Evolutionary conservation across 2,329 filamentous ascomycete species (phyloP).

Genomic region (Taxawa tesnikishii): DNA sequence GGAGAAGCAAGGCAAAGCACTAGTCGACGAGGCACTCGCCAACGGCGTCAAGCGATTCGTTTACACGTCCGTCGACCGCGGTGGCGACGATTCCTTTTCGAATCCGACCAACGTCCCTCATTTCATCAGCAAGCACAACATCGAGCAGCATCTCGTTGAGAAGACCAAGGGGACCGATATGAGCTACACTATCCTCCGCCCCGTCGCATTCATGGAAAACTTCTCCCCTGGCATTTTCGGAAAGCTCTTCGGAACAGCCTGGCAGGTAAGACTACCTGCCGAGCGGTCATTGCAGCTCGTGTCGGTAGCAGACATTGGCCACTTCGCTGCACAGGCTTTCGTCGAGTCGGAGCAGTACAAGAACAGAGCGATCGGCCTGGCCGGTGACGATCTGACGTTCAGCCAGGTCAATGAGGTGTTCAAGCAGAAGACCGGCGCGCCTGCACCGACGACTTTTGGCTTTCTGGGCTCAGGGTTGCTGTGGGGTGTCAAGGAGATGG

Average conservation of each 20-base stretch:
- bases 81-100: constrained; percentile 41
- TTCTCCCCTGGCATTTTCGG: constrained; percentile 33
- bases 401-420: constrained; percentile 33
- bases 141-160: constrained; percentile 49
- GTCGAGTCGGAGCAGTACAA: constrained; percentile 31
- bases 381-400: constrained; percentile 40
- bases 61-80: constrained; percentile 51
- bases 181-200: constrained; percentile 50
- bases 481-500: constrained; percentile 23
- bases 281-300: constrained; percentile 23
- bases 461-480: constrained; percentile 28
- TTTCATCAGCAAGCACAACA: constrained; percentile 47
- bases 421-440: constrained; percentile 31
- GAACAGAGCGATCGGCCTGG: constrained; percentile 33
- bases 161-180: constrained; percentile 31
- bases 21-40: constrained; percentile 44
- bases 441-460: constrained; percentile 30
- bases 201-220: constrained; percentile 53
- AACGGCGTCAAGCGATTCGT: constrained; percentile 46
- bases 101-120: constrained; percentile 47
- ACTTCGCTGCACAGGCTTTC: constrained; percentile 39
- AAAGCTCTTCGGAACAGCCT: constrained; percentile 35
- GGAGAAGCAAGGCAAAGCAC: constrained; percentile 40
- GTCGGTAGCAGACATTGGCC: constrained; percentile 36
- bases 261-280: constrained; percentile 17